Percentiles rank a stretch among this genome's conserved stretches.
These are phyloP conservation scores for Neurospora sp. DNA, from an alignment of 495 filamentous ascomycete species.

Conservation along the genomic window DNA sequence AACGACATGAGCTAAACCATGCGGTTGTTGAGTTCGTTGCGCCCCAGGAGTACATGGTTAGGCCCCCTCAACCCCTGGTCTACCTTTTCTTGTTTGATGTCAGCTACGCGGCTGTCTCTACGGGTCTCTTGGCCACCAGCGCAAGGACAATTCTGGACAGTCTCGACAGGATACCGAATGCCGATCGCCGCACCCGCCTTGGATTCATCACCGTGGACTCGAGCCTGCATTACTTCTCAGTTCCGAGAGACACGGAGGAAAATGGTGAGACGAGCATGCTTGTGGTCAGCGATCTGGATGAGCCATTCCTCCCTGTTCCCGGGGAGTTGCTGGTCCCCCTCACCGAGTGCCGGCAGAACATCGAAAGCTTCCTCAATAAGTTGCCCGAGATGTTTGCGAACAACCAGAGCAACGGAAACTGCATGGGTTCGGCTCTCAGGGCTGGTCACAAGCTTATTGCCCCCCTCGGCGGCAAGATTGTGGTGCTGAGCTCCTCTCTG, in stretches of 20 bases:
- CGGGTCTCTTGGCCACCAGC: conserved; percentile 86
- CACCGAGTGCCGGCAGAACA: conserved; percentile 77
- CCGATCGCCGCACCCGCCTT: conserved; percentile 80
- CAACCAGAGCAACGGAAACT: conserved; percentile 74
- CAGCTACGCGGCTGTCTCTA: conserved; percentile 83
- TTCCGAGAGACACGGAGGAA: conserved; percentile 78
- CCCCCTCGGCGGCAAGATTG: conserved; percentile 86
- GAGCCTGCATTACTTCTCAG: conserved; percentile 88
- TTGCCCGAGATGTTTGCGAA: conserved; percentile 95
- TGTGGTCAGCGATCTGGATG: conserved; percentile 90
- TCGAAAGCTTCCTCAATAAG: conserved; percentile 83
- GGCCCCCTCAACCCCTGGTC: conserved; percentile 92
- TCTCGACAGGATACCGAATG: conserved; percentile 92
- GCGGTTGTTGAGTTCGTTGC: conserved; percentile 94
- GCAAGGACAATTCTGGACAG: conserved; percentile 93
- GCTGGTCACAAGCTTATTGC: conserved; percentile 93
- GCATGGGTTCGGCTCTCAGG: conserved; percentile 86
- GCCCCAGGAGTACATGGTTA: conserved; percentile 98
- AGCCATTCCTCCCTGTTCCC: conserved; percentile 92
- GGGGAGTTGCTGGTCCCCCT: conserved; percentile 87
- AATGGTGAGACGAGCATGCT: conserved; percentile 79
- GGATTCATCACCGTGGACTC: conserved; percentile 96
- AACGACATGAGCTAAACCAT: conserved; percentile 84
- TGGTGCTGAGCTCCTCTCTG: conserved; percentile 76
- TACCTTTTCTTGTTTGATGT: conserved; percentile 97